Conservation (phyloP, 75 land plant genomes). For the Gnetum montanum region DNA sequence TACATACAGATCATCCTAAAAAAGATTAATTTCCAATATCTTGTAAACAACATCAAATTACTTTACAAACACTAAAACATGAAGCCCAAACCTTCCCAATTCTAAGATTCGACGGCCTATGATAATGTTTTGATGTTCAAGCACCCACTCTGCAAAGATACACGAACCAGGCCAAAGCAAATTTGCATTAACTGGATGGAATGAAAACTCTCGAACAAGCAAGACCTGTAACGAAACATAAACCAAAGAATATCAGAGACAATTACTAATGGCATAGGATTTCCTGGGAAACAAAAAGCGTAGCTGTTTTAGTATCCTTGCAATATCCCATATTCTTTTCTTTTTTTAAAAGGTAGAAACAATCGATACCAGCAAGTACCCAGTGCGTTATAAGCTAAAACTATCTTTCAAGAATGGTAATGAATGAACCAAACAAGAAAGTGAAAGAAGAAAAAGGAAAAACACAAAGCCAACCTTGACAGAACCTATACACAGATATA, state of each 20-base stretch:
- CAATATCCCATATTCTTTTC: not conserved
- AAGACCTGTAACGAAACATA: conserved; percentile 41
- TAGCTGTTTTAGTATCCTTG: not conserved
- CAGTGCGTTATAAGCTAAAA: too few relatives aligned
- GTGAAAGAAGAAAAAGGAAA: not conserved
- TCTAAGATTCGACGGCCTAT: conserved; percentile 56
- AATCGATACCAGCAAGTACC: not conserved
- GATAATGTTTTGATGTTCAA: conserved; percentile 39
- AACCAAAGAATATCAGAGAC: not conserved
- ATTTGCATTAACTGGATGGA: conserved; percentile 93
- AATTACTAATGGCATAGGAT: not conserved
- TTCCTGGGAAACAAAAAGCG: too few relatives aligned
- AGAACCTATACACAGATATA: too few relatives aligned
- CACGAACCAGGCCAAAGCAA: conserved; percentile 93
- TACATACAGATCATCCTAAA: too few relatives aligned
- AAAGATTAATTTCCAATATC: too few relatives aligned
- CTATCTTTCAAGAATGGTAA: too few relatives aligned
- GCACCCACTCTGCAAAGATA: conserved; percentile 82
- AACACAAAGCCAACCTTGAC: too few relatives aligned
- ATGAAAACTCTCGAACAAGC: conserved; percentile 74
- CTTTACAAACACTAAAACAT: not conserved
- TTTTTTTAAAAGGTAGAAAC: not conserved
- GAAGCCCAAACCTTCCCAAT: conserved; percentile 59
- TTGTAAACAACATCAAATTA: too few relatives aligned
- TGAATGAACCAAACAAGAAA: not conserved